Conservation (phyloP, 257 asterid genomes). For the Solanum microdontum region DNA sequence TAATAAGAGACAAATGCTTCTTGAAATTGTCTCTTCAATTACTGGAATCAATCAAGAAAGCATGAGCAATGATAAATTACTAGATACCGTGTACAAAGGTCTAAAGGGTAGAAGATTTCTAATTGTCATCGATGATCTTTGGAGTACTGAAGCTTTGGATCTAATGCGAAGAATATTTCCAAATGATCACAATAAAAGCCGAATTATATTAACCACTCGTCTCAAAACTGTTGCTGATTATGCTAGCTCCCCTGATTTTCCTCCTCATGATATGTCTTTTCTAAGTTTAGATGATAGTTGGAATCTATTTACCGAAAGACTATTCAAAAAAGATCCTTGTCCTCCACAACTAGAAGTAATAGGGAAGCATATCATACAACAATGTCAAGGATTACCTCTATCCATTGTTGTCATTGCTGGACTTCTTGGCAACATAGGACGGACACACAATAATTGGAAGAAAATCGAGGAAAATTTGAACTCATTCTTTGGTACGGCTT, state of each 20-base stretch:
- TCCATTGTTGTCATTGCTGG: not conserved
- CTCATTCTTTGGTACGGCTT: not conserved
- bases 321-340: not conserved
- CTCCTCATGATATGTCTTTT: not conserved
- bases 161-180: not conserved
- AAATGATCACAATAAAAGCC: not conserved
- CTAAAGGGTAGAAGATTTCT: constrained; percentile 1
- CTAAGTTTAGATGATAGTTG: not conserved
- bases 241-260: not conserved
- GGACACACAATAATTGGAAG: not conserved
- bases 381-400: not conserved
- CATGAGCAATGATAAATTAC: not conserved
- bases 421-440: not conserved
- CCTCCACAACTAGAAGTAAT: not conserved
- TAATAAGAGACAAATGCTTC: not conserved
- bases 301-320: not conserved
- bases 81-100: not conserved
- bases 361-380: not conserved
- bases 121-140: constrained; percentile 11
- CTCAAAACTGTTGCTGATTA: not conserved
- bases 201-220: constrained; percentile 4
- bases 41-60: not conserved
- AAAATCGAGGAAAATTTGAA: not conserved
- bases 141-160: constrained; percentile 1
- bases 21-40: not conserved